Evolutionary conservation across 345 rosid species (phyloP), one percentile per base, ranked within the genome.

Genomic region (Raphanus raphanistrum): DNA sequence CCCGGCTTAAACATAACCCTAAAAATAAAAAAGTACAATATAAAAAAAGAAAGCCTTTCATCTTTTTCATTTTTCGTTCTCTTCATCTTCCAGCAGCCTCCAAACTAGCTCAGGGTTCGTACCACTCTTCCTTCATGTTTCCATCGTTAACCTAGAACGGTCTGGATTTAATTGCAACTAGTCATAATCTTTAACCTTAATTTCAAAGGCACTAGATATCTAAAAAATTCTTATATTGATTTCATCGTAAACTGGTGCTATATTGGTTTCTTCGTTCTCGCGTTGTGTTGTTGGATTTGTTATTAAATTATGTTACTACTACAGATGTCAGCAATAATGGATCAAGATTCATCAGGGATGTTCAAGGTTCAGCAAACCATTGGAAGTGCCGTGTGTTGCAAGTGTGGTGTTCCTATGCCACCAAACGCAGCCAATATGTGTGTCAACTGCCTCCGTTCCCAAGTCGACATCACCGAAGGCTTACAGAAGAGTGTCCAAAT

Each of bases 341-440:
- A 72, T 28, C 73, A 73, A 55, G 83, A 82, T 28, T 12, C 85
- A 41, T 12, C 85, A 43, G 84, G 86, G 41, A 88, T 88, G 90
- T 88, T 88, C 29, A 79, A 62, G 61, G 87, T 86, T 74, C 84
- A 68, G 9, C 87, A 84, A 73, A 85, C 92, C 43, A 57, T 79
- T 11, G 90, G 87, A 0, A 85, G 82, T 11, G 85, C 86, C 2
- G 27, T 83, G 66, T 88, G 90, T 41, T 86, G 92, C 75, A 86
- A 86, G 54, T 88, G 90, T 27, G 92, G 92, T 76, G 75, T 88
- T 60, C 81, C 73, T 0, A 87, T 88, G 87, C 82, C 77, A 28
- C 89, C 89, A 16, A 88, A 87, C 65, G 83, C 86, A 58, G 88
- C 89, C 1, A 88, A 85, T 66, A 88, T 88, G 90, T 85, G 92